Evolutionary conservation across 257 asterid genomes (phyloP).

Genomic region (Forsythia viridissima): DNA sequence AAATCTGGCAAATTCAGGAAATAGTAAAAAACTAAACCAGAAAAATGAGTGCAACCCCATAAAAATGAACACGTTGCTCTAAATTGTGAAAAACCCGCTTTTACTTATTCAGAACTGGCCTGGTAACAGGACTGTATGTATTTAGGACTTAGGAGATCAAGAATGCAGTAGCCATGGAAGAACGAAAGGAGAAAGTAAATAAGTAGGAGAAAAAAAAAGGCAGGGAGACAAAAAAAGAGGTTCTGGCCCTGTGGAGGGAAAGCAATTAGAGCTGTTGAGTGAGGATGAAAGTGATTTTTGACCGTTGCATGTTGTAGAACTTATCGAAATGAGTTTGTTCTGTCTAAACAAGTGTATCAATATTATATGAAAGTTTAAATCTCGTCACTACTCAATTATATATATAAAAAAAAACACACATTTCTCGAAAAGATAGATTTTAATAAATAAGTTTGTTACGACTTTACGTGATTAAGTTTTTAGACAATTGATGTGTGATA

Average conservation of each 20-base stretch:
- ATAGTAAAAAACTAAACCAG: constrained; percentile 40
- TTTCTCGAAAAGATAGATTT: no score
- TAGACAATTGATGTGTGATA: not conserved
- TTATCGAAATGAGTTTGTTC: constrained; percentile 4
- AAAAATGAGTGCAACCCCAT: constrained; percentile 49
- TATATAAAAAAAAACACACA: not conserved
- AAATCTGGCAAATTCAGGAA: constrained; percentile 30
- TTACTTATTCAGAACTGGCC: not conserved
- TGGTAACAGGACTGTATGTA: not conserved
- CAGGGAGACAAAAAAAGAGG: not conserved
- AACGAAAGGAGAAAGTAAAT: not conserved
- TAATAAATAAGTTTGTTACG: no score
- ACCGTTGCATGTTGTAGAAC: constrained; percentile 38
- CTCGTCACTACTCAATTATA: not conserved
- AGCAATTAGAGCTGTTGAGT: constrained; percentile 52
- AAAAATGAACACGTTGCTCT: constrained; percentile 17
- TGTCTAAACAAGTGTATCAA: not conserved
- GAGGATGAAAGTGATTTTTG: constrained; percentile 43
- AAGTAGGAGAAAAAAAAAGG: constrained; percentile 11
- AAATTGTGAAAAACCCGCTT: constrained; percentile 2
- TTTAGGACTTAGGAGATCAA: constrained; percentile 18
- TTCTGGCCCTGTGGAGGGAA: constrained; percentile 8
- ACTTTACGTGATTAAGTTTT: not conserved
- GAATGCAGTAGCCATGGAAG: constrained; percentile 12
- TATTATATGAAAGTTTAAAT: constrained; percentile 29